Percentiles rank a stretch among this genome's conserved stretches.
These are phyloP conservation scores for Nakataea oryzae DNA, from an alignment of 2,329 filamentous ascomycete species.

Conservation along the genomic window DNA sequence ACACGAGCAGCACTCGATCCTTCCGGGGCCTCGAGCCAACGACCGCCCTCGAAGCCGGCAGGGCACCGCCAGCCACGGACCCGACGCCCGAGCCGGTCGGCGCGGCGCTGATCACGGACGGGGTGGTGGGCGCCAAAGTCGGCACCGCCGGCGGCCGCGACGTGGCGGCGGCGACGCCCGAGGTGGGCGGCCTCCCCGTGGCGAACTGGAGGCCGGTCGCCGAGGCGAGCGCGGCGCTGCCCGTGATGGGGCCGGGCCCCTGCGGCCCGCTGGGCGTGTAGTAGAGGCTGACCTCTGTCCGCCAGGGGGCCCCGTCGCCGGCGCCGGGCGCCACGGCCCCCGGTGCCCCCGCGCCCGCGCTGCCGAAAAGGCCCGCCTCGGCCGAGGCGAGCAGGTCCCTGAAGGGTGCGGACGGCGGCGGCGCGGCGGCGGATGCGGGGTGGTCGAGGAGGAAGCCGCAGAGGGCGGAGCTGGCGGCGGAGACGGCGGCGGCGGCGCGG, in stretches of 20 bases:
- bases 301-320: conserved; percentile 17
- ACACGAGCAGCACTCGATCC: not conserved
- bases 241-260: conserved; percentile 27
- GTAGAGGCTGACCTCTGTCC: conserved; percentile 28
- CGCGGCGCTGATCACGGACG: not conserved
- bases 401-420: conserved; percentile 22
- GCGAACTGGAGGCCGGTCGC: conserved; percentile 12
- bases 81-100: not conserved
- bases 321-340: conserved; percentile 12
- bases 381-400: conserved; percentile 21
- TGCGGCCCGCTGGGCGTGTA: conserved; percentile 20
- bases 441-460: conserved; percentile 16
- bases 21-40: not conserved
- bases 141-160: not conserved
- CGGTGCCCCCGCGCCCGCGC: conserved; percentile 7
- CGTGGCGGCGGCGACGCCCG: not conserved
- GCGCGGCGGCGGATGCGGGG: conserved; percentile 10
- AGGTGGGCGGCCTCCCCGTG: conserved; percentile 4
- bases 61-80: not conserved
- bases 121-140: too few species aligned
- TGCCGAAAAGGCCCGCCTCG: conserved; percentile 13
- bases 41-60: not conserved
- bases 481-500: conserved; percentile 18
- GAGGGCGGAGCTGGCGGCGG: conserved; percentile 20
- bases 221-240: conserved; percentile 24